A percentile compares a stretch with the other conserved stretches of the same genome.
Evolutionary conservation across 495 filamentous ascomycete species (phyloP).

Genomic region (Choiromyces venosus): DNA sequence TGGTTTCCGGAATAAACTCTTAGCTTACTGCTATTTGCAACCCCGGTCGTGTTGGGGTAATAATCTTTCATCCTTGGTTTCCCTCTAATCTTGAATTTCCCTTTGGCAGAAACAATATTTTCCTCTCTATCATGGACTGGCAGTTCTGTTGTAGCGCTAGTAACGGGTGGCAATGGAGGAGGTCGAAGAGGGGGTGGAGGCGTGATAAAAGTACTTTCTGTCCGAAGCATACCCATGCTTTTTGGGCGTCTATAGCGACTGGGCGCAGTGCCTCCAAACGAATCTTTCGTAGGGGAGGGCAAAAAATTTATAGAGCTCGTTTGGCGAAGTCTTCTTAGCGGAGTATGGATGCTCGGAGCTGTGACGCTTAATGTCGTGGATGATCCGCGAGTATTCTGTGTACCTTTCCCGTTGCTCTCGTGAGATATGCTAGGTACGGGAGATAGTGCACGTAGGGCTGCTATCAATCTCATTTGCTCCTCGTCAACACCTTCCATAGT

Average conservation of each 20-base stretch:
- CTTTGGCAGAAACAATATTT: background rate
- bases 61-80: conserved; percentile 31
- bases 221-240: background rate
- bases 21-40: conserved; percentile 4
- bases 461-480: background rate
- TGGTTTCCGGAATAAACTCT: conserved; percentile 23
- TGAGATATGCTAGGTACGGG: background rate
- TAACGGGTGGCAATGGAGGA: background rate
- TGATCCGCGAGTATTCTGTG: background rate
- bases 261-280: background rate
- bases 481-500: background rate
- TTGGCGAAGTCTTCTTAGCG: background rate
- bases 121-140: conserved; percentile 12
- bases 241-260: background rate
- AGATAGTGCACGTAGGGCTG: background rate
- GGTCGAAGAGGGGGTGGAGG: background rate
- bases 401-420: background rate
- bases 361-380: background rate
- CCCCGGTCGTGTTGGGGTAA: conserved; percentile 15
- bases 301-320: background rate
- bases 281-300: background rate
- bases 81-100: conserved; percentile 29
- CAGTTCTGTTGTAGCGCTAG: conserved; percentile 10
- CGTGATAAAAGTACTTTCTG: background rate
- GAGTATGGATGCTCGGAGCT: background rate